Base-by-base conservation (phyloP, 2,329 filamentous ascomycete genomes). In the Talaromyces funiculosus region DNA sequence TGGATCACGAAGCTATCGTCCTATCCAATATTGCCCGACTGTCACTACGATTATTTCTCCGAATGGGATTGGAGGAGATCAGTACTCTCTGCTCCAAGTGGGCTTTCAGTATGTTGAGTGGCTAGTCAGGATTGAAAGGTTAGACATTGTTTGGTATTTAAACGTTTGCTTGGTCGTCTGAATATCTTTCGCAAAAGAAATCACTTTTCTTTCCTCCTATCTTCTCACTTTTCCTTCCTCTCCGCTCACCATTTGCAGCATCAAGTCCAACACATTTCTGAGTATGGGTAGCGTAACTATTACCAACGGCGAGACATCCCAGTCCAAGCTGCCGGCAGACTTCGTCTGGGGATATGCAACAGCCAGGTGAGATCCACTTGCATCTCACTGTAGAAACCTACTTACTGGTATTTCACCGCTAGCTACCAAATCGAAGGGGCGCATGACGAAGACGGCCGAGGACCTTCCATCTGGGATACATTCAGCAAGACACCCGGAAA, bases 391-490 rank as follows among this genome's bases (percentile, higher is more conserved):
- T n/a, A 14, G 16, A 22, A 10, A 40, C 14, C n/a, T 40, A 24
- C 22, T 35, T 57, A 29, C 31, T 9, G 18, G 35, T 60, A 24
- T n/a, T 5, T 22, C 24, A 18, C n/a, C 40, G 38, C 33, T 71
- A 94, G 90, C 72, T 95, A 94, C 79, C 90, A 96, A 74, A 89
- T 96, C 67, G 91, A 96, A 79, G 91, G 91, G 61, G 86, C 86
- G 53, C 80, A 82, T 40, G 80, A 88, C 53, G 84, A 87, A 70
- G 90, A 93, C 71, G 91, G 90, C 65, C 89, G 90, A 65, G 88
- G 84, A 22, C 86, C 90, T 59, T 90, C 88, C 63, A 94, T 95
- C 74, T 95, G 91, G 91, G 91, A 96, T 76, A 87, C 84, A n/a
- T 95, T 95, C 78, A 92, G 89, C 77, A 84, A 84, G 64, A 87